Evolutionary conservation across 78 protist species (phyloP).

Genomic region (Protostelium mycophagum): DNA sequence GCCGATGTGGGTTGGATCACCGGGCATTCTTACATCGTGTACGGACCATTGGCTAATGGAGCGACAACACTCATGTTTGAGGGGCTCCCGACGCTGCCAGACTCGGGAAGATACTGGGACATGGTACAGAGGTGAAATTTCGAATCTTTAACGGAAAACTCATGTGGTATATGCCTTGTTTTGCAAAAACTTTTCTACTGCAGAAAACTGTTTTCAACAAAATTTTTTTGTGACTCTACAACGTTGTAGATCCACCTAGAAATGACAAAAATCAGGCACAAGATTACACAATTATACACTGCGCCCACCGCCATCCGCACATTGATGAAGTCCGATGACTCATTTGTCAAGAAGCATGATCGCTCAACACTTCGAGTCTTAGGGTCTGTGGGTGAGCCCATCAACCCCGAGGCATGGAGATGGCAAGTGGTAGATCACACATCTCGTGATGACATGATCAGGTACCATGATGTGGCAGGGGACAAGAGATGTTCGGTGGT

Average conservation of each 20-base stretch:
- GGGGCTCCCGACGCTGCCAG: constrained; percentile 61
- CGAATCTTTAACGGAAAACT: too few species aligned
- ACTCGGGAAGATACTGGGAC: constrained; percentile 49
- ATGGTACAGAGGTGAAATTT: constrained; percentile 14
- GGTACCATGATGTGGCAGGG: constrained; percentile 83
- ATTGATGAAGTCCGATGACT: constrained; percentile 77
- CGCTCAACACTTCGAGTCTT: constrained; percentile 73
- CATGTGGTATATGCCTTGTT: too few species aligned
- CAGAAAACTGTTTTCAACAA: too few species aligned
- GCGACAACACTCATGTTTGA: constrained; percentile 49
- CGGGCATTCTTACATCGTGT: constrained; percentile 37
- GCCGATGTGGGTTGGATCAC: constrained; percentile 70
- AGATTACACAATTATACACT: constrained; percentile 35
- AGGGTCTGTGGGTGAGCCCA: constrained; percentile 94
- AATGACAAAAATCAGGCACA: constrained; percentile 12
- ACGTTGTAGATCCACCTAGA: too few species aligned
- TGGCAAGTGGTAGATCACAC: constrained; percentile 77
- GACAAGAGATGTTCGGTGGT: constrained; percentile 80
- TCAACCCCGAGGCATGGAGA: constrained; percentile 90
- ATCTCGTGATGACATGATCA: background rate
- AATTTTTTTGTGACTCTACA: too few species aligned
- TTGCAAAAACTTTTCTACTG: too few species aligned
- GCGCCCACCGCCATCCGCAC: constrained; percentile 75
- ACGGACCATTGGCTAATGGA: constrained; percentile 42
- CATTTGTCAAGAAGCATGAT: constrained; percentile 42